Base-by-base conservation (phyloP, 2,329 filamentous ascomycete genomes). In the Talaromyces atroroseus region DNA sequence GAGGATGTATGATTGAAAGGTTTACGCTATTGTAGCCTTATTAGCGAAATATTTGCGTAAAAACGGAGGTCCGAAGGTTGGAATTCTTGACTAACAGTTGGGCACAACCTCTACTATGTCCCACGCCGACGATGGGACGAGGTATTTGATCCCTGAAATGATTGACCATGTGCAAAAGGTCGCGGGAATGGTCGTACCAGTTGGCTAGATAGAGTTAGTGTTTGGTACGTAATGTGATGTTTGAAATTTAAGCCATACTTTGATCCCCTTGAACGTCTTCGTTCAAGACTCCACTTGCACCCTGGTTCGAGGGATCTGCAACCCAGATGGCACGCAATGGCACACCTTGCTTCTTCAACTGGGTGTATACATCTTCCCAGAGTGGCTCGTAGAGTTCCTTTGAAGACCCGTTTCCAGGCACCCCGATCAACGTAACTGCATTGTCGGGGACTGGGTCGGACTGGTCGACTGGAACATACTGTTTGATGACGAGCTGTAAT, bases 301-400 rank as follows among this genome's bases (percentile, higher is more conserved):
- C 90, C 74, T 95, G 89, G 68, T 89, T 85, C 26, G 88, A 82
- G 8, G 86, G 81, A 73, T 96, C 90, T 58, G 88, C 85, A 57
- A 94, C 90, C 87, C 87, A 94, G 63, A 95, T 90, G 57, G 80
- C 77, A 54, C 89, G 82, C 62, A 95, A 85, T 4, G 79, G 78
- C 62, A 92, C 80, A 29, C 80, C 81, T 24, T 76, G 71, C 18
- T 71, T 68, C 60, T 79, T 77, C 4, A 83, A 74, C 24, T 76
- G 73, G 24, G 75, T 68, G 62, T 86, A 77, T 2, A 95, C 75
- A 47, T 95, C 88, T 58, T 90, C 87, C 87, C 89, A 95, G 0
- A 95, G 75, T 0, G 91, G 87, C 66, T 95, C 90, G 67, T 95
- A 95, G 1, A 94, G 72, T 76, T 95, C 90, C 85, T 89, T 59